Evolutionary conservation across 441 rosid species (phyloP), one percentile per base, ranked within the genome.

Genomic region (Lepidium campestre): DNA sequence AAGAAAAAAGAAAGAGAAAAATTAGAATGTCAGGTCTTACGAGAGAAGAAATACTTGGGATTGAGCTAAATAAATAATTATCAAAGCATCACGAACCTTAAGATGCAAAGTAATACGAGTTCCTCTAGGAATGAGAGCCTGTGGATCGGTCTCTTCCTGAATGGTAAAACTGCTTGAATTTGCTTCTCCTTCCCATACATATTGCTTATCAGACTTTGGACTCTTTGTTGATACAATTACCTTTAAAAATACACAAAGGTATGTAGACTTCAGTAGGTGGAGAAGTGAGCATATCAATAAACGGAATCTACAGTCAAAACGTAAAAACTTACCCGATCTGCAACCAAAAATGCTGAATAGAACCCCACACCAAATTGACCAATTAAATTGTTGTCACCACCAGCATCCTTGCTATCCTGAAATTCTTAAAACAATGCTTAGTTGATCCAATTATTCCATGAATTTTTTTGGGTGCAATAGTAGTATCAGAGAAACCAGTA

Each of bases 301-400:
- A 45, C 58, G 53, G 34, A 65, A 5, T 2, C 31, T 10, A 47
- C 31, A 37, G 5, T 7, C 35, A 22, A 2, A 65, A 22, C 5
- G 6, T 3, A 39, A 41, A 63, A 31, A 40, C 58, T 59, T 77
- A 93, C 98, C 76, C 83, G 78, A 56, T 90, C 97, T 17, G 98
- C 72, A 80, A 93, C 98, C 52, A 93, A 82, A 75, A 93, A 93
- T 52, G 98, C 75, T 37, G 98, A 93, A 76, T 93, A 93, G 75
- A 93, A 93, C n/a, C 98, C 98, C 42, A 93, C 98, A 75, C 98
- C 98, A 67, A 93, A 93, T 72, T 93, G 98, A 50, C 98, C 98
- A 25, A 93, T 93, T 73, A 93, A 85, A 81, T 90, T 93, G 74
- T 37, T 87, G 65, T 93, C 91, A 19, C 80, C 75, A 66, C 96